A percentile compares a stretch with the other conserved stretches of the same genome.
phyloP scores from a whole-genome alignment of 176 grass and related monocot genomes.

The Zoysia japonica region DNA sequence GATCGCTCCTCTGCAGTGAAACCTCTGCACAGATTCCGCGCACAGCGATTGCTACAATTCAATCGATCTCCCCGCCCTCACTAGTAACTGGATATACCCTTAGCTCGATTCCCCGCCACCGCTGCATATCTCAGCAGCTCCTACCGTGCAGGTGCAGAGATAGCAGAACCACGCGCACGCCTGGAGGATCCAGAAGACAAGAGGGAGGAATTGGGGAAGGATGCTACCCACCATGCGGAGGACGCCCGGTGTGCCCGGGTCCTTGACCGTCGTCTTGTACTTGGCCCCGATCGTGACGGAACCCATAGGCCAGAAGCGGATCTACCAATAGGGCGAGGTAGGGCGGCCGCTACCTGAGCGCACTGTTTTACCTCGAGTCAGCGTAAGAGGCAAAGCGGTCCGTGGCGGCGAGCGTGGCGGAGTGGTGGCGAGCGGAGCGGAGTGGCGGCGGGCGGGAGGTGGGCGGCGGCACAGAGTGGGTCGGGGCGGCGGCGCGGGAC shows the following conservation, averaged over 20 bases:
- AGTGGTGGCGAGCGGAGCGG: too few species aligned
- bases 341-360: too few species aligned
- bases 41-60: not conserved
- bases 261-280: constrained; percentile 85
- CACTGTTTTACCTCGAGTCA: too few species aligned
- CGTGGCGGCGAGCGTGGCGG: too few species aligned
- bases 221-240: constrained; percentile 72
- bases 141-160: not conserved
- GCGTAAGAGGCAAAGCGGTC: too few species aligned
- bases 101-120: not conserved
- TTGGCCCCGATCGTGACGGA: constrained; percentile 58
- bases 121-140: not conserved
- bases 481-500: too few species aligned
- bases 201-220: not conserved
- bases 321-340: too few species aligned
- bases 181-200: not conserved
- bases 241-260: constrained; percentile 74
- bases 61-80: not conserved
- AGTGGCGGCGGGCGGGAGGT: too few species aligned
- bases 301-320: constrained; percentile 16
- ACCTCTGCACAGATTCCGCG: not conserved
- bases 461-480: too few species aligned
- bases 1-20: not conserved
- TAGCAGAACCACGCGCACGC: not conserved
- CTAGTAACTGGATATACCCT: not conserved